These are phyloP conservation scores for Daucus carota DNA, from an alignment of 129 eudicot genomes.

Conservation along the genomic window DH1_v3.0 NC_030383.2:8155001-8155500, in stretches of 20 bases:
- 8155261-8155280: not conserved
- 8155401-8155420: conserved; percentile 37
- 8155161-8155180: no score
- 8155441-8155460: no score
- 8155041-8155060: conserved; percentile 53
- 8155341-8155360: conserved; percentile 31
- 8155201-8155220: not conserved
- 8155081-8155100: conserved; percentile 70
- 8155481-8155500: no score
- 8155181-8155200: not conserved
- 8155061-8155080: conserved; percentile 61
- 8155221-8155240: not conserved
- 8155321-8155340: conserved; percentile 38
- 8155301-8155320: conserved; percentile 32
- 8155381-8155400: conserved; percentile 35
- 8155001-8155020: conserved; percentile 61
- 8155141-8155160: conserved; percentile 13
- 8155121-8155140: conserved; percentile 74
- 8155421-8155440: conserved; percentile 16
- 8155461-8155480: no score
- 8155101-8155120: conserved; percentile 66
- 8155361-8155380: conserved; percentile 30
- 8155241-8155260: not conserved
- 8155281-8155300: conserved; percentile 15
- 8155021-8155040: conserved; percentile 61